Evolutionary conservation across 148 eudicot genomes (phyloP).

Genomic region (Rhododendron griersonianum): DNA sequence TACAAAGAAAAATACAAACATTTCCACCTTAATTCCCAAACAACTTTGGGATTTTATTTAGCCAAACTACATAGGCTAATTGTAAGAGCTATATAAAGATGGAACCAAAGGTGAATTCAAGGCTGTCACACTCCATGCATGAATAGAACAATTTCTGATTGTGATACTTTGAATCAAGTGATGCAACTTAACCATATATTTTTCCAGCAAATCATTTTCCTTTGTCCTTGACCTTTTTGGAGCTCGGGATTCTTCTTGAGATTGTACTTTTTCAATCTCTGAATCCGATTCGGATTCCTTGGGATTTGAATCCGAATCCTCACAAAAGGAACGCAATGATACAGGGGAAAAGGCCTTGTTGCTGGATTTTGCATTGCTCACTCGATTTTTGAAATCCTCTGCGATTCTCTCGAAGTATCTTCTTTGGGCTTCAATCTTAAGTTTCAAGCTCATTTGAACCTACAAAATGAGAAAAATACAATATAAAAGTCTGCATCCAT

Average conservation of each 20-base stretch:
- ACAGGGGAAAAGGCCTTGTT: constrained; percentile 32
- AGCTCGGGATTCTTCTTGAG: constrained; percentile 18
- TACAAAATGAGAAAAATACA: constrained; percentile 5
- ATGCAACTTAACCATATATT: neutral
- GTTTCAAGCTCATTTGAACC: constrained; percentile 48
- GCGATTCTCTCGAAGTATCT: constrained; percentile 33
- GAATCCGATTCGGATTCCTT: constrained; percentile 32
- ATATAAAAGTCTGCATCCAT: too few species aligned
- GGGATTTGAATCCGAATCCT: constrained; percentile 20
- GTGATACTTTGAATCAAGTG: neutral
- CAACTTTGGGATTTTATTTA: neutral
- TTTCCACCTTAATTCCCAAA: neutral
- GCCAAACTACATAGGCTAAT: neutral
- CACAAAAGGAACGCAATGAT: constrained; percentile 36
- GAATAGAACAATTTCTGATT: too few species aligned
- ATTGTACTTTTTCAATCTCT: constrained; percentile 19
- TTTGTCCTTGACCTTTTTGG: constrained; percentile 13
- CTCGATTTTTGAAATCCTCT: constrained; percentile 33
- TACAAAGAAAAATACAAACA: neutral
- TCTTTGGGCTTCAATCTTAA: constrained; percentile 43
- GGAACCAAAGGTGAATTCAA: neutral
- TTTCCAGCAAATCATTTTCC: neutral
- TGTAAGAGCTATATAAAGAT: neutral
- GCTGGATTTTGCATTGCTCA: constrained; percentile 20
- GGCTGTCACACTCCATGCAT: neutral